phyloP scores from a whole-genome alignment of 495 filamentous ascomycete species.

The Penicillium coprophilum region DNA sequence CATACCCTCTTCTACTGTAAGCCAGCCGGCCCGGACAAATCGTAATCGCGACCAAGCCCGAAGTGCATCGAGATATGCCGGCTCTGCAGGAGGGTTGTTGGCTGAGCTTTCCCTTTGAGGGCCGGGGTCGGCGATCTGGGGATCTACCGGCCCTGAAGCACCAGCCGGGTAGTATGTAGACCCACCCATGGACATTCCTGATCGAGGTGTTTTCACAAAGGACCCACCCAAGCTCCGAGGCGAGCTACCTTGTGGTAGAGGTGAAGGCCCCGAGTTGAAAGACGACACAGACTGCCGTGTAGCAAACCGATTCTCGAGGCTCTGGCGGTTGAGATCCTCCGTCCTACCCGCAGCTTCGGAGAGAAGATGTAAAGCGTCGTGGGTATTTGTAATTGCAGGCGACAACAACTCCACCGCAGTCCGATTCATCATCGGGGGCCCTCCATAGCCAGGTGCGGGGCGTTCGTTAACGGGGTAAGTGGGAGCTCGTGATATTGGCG shows the following conservation, averaged over 20 bases:
- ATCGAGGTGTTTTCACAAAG: conserved; percentile 37
- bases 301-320: conserved; percentile 39
- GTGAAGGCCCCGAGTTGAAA: conserved; percentile 44
- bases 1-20: conserved; percentile 89
- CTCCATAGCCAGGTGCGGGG: conserved; percentile 30
- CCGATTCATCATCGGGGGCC: conserved; percentile 53
- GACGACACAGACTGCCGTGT: conserved; percentile 45
- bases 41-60: conserved; percentile 86
- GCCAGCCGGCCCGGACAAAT: conserved; percentile 95
- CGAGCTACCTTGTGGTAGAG: conserved; percentile 42
- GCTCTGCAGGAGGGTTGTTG: conserved; percentile 27
- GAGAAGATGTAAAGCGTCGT: conserved; percentile 58
- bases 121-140: conserved; percentile 31
- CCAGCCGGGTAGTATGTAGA: conserved; percentile 32
- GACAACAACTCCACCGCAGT: conserved; percentile 56
- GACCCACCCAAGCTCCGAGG: conserved; percentile 40
- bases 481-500: conserved; percentile 26
- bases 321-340: conserved; percentile 48
- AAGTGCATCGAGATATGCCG: conserved; percentile 59
- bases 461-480: conserved; percentile 35
- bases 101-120: conserved; percentile 29
- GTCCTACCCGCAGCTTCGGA: conserved; percentile 59
- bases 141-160: conserved; percentile 30
- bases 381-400: conserved; percentile 57
- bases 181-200: conserved; percentile 31